Conservation (phyloP, 2,329 filamentous ascomycete species). For the Trichoderma citrinoviride region DNA sequence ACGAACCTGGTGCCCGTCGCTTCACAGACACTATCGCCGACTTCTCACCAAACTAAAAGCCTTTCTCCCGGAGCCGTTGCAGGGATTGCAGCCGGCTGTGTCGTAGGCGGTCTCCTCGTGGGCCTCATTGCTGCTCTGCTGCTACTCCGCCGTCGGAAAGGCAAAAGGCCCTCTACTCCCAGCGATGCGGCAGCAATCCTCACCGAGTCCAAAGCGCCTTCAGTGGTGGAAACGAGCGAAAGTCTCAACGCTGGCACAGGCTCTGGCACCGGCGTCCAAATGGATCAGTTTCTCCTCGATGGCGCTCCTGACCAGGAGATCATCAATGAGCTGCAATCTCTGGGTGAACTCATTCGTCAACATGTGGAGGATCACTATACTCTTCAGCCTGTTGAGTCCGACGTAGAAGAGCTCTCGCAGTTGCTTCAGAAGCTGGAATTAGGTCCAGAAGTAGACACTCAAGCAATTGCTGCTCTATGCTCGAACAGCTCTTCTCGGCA, state of each 20-base stretch:
- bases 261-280: slow-evolving; percentile 21
- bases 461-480: not conserved
- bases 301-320: slow-evolving; percentile 39
- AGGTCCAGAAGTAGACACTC: not conserved
- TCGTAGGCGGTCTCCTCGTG: slow-evolving; percentile 30
- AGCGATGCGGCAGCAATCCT: not conserved
- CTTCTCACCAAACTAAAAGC: not conserved
- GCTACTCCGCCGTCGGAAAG: slow-evolving; percentile 25
- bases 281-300: slow-evolving; percentile 40
- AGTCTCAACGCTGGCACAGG: not conserved
- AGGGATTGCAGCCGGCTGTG: slow-evolving; percentile 31
- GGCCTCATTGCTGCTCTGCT: slow-evolving; percentile 31
- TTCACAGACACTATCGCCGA: not conserved
- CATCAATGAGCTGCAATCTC: slow-evolving; percentile 32
- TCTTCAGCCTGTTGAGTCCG: slow-evolving; percentile 26
- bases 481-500: not conserved
- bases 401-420: not conserved
- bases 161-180: not conserved
- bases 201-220: not conserved
- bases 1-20: not conserved
- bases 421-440: not conserved
- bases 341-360: slow-evolving; percentile 38
- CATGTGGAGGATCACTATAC: slow-evolving; percentile 44
- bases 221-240: not conserved
- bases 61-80: not conserved